These are phyloP conservation scores for Aspergillus kassunensis DNA, from an alignment of 495 filamentous ascomycete species.

Conservation along the genomic window DNA sequence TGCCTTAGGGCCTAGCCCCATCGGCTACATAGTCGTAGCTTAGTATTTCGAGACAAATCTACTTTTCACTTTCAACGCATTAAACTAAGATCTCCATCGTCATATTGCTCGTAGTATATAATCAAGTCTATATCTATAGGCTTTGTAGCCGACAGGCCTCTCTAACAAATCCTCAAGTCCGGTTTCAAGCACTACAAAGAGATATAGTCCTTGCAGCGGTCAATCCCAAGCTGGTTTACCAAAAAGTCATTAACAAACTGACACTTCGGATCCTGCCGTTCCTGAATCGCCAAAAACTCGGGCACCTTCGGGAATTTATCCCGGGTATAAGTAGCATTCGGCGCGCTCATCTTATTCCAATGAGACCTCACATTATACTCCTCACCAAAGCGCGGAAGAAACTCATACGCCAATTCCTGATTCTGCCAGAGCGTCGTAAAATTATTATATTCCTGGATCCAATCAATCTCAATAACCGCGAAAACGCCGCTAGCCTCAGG, in stretches of 20 bases:
- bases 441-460: conserved; percentile 20
- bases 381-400: conserved; percentile 18
- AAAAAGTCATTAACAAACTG: conserved; percentile 23
- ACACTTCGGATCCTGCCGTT: conserved; percentile 21
- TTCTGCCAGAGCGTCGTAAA: conserved; percentile 15
- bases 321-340: conserved; percentile 16
- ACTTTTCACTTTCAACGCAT: too few relatives aligned
- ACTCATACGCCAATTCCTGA: conserved; percentile 12
- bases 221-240: conserved; percentile 17
- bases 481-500: conserved; percentile 15
- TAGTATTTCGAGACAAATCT: too few relatives aligned
- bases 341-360: conserved; percentile 24
- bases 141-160: too few relatives aligned
- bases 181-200: too few relatives aligned
- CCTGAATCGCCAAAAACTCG: conserved; percentile 18
- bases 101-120: too few relatives aligned
- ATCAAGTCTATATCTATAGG: too few relatives aligned
- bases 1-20: too few relatives aligned
- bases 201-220: conserved; percentile 2
- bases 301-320: conserved; percentile 18
- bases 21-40: too few relatives aligned
- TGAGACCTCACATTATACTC: conserved; percentile 20
- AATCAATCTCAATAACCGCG: conserved; percentile 16
- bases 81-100: too few relatives aligned
- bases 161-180: too few relatives aligned